Evolutionary conservation across 2,329 filamentous ascomycete genomes (phyloP), one percentile per base, ranked within the genome.

Genomic region (Fusarium nodosum): DNA sequence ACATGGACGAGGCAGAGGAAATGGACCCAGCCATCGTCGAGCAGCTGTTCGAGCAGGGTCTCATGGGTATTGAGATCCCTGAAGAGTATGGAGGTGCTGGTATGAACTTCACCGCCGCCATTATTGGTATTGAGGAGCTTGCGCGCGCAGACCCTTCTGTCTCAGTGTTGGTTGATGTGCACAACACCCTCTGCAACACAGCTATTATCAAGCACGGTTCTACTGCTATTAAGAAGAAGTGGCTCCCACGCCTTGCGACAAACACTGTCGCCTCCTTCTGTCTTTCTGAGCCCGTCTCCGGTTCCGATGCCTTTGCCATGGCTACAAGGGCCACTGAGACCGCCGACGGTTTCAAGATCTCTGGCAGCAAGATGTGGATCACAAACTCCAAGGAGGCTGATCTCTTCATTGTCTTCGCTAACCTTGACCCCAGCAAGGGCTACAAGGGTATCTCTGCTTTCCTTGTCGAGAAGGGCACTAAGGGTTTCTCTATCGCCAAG

Each of bases 281-380:
- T 79, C 86, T 97, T 53, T 97, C 93, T 10, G 94, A 97, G 83
- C 94, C 94, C 8, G 91, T 92, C 2, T 97, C 93, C 24, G 96
- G 96, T 24, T 97, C 94, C 1, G 96, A 99, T 78, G 96, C 96
- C 41, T 99, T 99, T 77, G 97, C 97, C 2, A 86, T 99, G 69
- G 91, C 93, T 72, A 98, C 96, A 60, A 94, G 93, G 80, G 96
- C 96, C 44, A 90, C 88, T 60, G 93, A 94, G 85, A 96, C 93
- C 1, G 86, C 89, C 24, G 87, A 90, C 69, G 94, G 95, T 34
- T 99, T 95, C 84, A 90, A 87, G 81, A 92, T 99, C 80, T 92
- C 89, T 65, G 96, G 96, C 51, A 90, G 89, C 80, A 99, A 99
- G 88, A 99, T 99, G 96, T 99, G 96, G 96, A 99, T 99, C 82